phyloP scores from a whole-genome alignment of 305 asterid genomes.

The Solanum hybrid region DNA sequence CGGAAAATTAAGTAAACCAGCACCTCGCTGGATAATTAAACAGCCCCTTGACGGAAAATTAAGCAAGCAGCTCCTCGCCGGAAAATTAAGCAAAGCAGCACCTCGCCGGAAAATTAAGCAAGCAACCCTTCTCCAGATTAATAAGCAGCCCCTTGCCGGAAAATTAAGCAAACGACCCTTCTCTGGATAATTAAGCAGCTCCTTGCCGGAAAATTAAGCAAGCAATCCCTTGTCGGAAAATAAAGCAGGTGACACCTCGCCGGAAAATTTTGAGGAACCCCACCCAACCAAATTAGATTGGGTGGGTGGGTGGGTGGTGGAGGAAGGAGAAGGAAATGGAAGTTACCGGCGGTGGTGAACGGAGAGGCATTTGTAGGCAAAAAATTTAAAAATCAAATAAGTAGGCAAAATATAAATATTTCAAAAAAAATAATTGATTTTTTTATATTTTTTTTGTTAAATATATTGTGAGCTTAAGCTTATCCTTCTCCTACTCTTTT shows the following conservation, averaged over 20 bases:
- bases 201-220: neutral
- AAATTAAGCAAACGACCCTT: neutral
- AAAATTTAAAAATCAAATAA: neutral
- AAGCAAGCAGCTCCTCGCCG: neutral
- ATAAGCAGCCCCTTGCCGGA: neutral
- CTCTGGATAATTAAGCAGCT: neutral
- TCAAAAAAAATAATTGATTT: neutral
- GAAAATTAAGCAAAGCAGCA: neutral
- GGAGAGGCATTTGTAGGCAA: neutral
- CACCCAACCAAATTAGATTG: neutral
- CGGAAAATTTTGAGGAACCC: neutral
- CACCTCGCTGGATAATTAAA: neutral
- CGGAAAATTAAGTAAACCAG: neutral
- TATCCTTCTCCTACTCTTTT: neutral
- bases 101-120: neutral
- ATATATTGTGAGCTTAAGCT: neutral
- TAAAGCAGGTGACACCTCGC: neutral
- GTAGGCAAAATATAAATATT: neutral
- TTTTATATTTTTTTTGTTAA: neutral
- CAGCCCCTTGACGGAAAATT: neutral
- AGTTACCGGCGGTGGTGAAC: neutral
- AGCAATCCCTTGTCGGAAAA: neutral
- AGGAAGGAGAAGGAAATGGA: neutral
- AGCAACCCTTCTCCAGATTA: neutral
- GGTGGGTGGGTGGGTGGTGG: conserved; percentile 2